These are phyloP conservation scores for Dipteronia sinensis DNA, from an alignment of 345 rosid species.

Conservation along the genomic window DNA sequence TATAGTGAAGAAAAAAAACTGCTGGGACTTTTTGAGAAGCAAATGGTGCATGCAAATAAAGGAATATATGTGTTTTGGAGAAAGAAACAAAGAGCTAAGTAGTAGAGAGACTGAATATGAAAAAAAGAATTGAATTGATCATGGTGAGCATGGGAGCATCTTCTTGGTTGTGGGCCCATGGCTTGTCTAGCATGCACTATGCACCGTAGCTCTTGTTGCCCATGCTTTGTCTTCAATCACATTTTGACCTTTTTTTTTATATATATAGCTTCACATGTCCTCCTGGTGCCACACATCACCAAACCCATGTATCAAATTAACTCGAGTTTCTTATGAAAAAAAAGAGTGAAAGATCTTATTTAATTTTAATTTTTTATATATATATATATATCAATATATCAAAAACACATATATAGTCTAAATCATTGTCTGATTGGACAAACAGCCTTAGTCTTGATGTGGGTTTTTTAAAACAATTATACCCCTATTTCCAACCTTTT, in stretches of 20 bases:
- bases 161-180: constrained; percentile 35
- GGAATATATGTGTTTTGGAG: neutral
- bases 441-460: neutral
- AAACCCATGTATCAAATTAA: neutral
- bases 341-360: neutral
- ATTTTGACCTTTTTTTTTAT: neutral
- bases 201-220: constrained; percentile 29
- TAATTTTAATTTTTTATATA: neutral
- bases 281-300: constrained; percentile 21
- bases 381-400: neutral
- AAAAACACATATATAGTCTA: neutral
- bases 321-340: constrained; percentile 1
- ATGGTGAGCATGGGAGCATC: constrained; percentile 27
- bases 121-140: constrained; percentile 6
- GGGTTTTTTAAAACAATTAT: too few relatives aligned
- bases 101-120: neutral
- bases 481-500: too few relatives aligned
- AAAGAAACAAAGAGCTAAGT: neutral
- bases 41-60: neutral
- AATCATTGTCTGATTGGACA: constrained; percentile 14
- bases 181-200: constrained; percentile 52
- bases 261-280: constrained; percentile 21
- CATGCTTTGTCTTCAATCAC: constrained; percentile 44
- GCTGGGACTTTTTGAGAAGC: constrained; percentile 10
- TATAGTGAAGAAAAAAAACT: neutral